Base-by-base conservation (phyloP, 768 basidiomycete genomes). In the Dioszegia hungarica region DNA sequence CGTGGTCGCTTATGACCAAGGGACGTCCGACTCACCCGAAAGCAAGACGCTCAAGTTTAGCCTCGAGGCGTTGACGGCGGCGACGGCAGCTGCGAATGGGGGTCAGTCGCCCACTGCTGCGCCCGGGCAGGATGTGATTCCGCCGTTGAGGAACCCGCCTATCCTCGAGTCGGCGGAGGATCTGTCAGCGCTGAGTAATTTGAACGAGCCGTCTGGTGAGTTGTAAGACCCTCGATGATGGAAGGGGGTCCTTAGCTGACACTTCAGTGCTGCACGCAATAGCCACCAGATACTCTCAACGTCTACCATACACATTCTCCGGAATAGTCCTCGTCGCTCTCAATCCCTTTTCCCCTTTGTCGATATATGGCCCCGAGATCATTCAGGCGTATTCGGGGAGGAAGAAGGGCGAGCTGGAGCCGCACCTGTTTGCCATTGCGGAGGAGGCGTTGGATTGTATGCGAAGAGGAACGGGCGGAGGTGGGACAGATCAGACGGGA, bases 181-280 rank as follows among this genome's bases (percentile, higher is more conserved):
- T 81, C 82, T 99, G 74, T 93, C 95, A 45, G 95, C 93, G 54
- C 85, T 99, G 68, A 95, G 91, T 45, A 92, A 98, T 81, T 81
- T 99, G 64, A 98, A 98, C 75, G 95, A 99, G 76, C 94, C 95
- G 51, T 90, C 88, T 68, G 94, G 94, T 93, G 66, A 47, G 82
- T 70, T 17, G 12, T 20, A 15, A 41, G 14, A 9, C 40, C 24
- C 12, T 38, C 33, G 24, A 15, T 3, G 28, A 37, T 27, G 49
- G n/a, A 29, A 8, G 15, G 33, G 8, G 33, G 44, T 61, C 46
- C 54, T 24, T 25, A 25, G 39, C 29, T 65, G n/a, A n/a, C n/a
- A n/a, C n/a, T n/a, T n/a, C n/a, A 94, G 94, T 99, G 28, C 82
- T 99, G 25, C 93, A 99, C 74, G 94, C 94, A 41, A 97, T 99